Base-by-base conservation (phyloP, 148 eudicot species). In the Cornus suecica region DNA sequence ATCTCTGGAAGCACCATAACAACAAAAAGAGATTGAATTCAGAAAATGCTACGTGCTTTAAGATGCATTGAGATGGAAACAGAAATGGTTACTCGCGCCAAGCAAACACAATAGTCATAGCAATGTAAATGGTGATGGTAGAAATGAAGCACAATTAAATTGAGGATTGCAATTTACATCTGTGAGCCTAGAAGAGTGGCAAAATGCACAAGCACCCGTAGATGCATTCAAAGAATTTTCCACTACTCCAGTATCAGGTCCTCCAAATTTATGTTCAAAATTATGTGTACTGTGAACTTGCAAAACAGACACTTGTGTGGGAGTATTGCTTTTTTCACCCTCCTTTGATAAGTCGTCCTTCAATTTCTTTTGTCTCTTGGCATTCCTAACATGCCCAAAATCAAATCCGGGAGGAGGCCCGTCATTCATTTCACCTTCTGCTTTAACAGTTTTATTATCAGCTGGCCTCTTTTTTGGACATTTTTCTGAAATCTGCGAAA, bases 1-100 rank as follows among this genome's bases (percentile, higher is more conserved):
- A 84, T 66, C 77, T 87, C 99, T 94, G 71, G 22, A 86, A 71
- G 74, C 76, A 71, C 60, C 24, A 69, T 32, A 22, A 62, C 65
- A 9, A 67, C 32, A 42, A 74, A 29, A 16, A 10, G 11, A 32
- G 27, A 32, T 29, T 37, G n/a, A 48, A 48, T 18, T 3, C 54
- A 13, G 15, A 11, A 48, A 14, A 18, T 48, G 18, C 15, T 11
- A 1, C 15, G 13, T 48, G 54, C 20, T 13, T 11, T 48, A 48
- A 48, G 20, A 48, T 16, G 20, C 3, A 11, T 48, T 48, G 54
- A 48, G 54, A 48, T 48, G 7, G 54, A 48, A 11, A 48, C 54
- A 48, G 20, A 48, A 48, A 48, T 48, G 54, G 20, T 48, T 48
- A 16, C 18, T 48, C 54, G 3, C 15, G 54, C 13, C 54, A 48